Base-by-base conservation (phyloP, 805 yeast genomes). In the Wickerhamiella lipophila region DNA sequence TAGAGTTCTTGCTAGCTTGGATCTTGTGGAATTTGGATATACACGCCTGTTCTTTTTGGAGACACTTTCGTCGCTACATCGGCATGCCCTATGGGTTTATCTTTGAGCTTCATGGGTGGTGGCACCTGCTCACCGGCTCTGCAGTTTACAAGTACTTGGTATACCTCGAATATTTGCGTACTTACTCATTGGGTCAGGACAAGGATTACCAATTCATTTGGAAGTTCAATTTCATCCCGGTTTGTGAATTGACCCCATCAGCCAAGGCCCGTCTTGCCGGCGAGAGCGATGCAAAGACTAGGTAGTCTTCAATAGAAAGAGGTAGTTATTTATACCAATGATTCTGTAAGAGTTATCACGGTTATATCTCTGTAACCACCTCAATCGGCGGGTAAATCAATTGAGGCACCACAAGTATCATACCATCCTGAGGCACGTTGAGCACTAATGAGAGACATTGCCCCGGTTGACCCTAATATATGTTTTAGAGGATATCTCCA, bases 101-200 rank as follows among this genome's bases (percentile, higher is more conserved):
- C 3, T 69, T 89, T 30, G 97, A 89, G 64, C 82, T 94, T 25
- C 97, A 89, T 60, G 95, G 94, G 21, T 89, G 96, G 96, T 89
- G 97, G 97, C 97, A 89, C 61, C 67, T 64, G 39, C 54, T 63
- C 42, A 65, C 67, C 36, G 94, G 95, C 0, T 68, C 78, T 18
- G 95, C 96, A 1, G 92, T 89, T 9, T 89, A 89, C 64, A 81
- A 73, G 61, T 88, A 85, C 66, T 73, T 88, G 55, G 78, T 83
- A 3, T 86, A 82, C 60, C 73, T 83, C 59, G 88, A 86, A 67
- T 76, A 82, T 54, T 67, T 88, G 53, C 73, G 89, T 55, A 68
- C 81, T 27, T 78, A 80, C 64, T 73, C 85, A 60, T 69, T 70
- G 13, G 79, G 78, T 4, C 66, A 68, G n/a, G 74, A 76, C 23